Percentiles rank a stretch among this genome's conserved stretches.
These are phyloP conservation scores for Isabelozyma gotoi DNA, from an alignment of 805 yeast species.

Conservation along the genomic window DNA sequence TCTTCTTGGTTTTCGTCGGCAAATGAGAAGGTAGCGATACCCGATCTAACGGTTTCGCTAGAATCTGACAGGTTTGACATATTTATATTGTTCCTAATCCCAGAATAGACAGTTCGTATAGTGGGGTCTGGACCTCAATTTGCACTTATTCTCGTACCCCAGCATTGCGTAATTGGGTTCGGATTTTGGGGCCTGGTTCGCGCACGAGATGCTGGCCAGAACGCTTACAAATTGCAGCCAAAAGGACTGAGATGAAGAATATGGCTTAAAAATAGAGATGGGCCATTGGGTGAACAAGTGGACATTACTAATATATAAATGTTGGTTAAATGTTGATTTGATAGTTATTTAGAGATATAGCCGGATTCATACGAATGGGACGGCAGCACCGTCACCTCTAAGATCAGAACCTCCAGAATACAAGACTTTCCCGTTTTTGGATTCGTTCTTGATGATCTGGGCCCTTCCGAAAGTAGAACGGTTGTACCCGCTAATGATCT, in stretches of 20 bases:
- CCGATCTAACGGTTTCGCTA: not conserved
- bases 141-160: not conserved
- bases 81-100: not conserved
- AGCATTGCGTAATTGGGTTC: not conserved
- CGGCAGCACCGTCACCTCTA: slow-evolving; percentile 86
- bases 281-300: no score
- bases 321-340: no score
- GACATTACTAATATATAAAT: no score
- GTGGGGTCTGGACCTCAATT: not conserved
- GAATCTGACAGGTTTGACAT: not conserved
- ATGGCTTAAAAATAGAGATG: no score
- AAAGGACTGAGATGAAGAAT: no score
- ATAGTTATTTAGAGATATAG: no score
- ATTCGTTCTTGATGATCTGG: slow-evolving; percentile 60
- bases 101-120: not conserved
- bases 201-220: no score
- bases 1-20: not conserved
- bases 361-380: slow-evolving; percentile 43
- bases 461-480: slow-evolving; percentile 64
- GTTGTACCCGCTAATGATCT: slow-evolving; percentile 37
- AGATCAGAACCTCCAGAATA: slow-evolving; percentile 74
- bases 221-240: no score
- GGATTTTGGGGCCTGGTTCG: no score
- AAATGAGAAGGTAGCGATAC: not conserved
- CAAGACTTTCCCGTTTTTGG: slow-evolving; percentile 41